Evolutionary conservation across 2,329 filamentous ascomycete genomes (phyloP), one percentile per base, ranked within the genome.

Genomic region (Gremmenia infestans): DNA sequence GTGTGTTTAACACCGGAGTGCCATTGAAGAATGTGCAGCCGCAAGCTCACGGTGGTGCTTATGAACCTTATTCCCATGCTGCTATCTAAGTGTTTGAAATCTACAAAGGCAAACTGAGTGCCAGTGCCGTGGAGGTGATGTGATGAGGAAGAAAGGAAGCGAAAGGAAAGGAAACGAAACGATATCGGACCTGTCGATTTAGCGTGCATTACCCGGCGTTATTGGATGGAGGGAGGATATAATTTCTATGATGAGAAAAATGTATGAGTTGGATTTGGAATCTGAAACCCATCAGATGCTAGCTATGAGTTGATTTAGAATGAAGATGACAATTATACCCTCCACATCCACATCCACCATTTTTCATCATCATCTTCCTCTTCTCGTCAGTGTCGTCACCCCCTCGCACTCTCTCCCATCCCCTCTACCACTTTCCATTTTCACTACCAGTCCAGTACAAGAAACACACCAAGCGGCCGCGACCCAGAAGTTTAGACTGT

Each of bases 21-120:
- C 71, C 57, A 51, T 62, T 61, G 64, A 66, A 55, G 19, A 61
- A 63, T 14, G 58, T 65, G 54, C 66, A 63, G 56, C 54, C 65
- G 46, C 70, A 23, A 71, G 73, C 53, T 72, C 72, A 59, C 68
- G 76, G 67, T 65, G 76, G 57, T 67, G 82, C 81, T 40, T 86
- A 86, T 71, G 83, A 86, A 77, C 83, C 83, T 37, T 86, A 85
- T 72, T 78, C 78, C 51, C 82, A 84, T 65, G 63, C 70, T 56
- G 76, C 76, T 46, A 74, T 74, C 48, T 85, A 78, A 74, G 17
- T 15, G 23, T 5, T 12, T 12, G 28, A 40, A 15, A 9, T 47
- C 7, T 42, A 42, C 17, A 42, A 17, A 42, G 39, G 39, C 8
- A 19, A 11, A 17, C 28, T 3, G 28, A 32, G 28, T 4, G 28